These are phyloP conservation scores for Phaeosphaeriaceae sp. DNA, from an alignment of 2,329 filamentous ascomycete genomes.

Conservation along the genomic window DNA sequence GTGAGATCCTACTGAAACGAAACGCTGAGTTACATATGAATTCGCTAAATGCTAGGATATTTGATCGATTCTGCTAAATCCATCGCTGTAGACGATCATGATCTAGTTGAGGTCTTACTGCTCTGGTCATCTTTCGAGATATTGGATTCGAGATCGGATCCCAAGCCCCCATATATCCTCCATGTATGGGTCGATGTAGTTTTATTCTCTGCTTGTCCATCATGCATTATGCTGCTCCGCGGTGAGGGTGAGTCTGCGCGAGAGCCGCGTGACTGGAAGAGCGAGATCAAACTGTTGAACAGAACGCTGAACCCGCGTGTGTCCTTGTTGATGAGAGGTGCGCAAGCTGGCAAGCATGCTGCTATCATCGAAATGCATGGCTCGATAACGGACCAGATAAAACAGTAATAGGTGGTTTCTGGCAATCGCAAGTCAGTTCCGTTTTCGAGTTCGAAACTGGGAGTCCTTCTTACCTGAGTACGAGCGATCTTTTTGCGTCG, in stretches of 20 bases:
- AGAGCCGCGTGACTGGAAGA: not conserved
- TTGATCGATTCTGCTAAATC: no score
- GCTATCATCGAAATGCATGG: not conserved
- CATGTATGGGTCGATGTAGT: not conserved
- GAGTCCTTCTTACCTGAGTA: not conserved
- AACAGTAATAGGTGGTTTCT: conserved; percentile 1
- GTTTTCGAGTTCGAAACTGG: not conserved
- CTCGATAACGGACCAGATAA: conserved; percentile 1
- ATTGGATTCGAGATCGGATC: not conserved
- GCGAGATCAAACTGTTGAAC: not conserved
- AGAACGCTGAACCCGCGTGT: not conserved
- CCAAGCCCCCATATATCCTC: not conserved
- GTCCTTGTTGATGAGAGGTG: not conserved
- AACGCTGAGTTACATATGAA: no score
- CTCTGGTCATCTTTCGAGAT: not conserved
- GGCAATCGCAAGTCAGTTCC: not conserved
- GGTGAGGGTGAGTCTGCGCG: not conserved
- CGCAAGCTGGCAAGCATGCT: not conserved
- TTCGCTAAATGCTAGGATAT: no score
- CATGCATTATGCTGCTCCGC: no score
- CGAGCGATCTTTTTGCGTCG: not conserved
- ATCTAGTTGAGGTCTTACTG: not conserved
- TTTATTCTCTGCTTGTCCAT: no score
- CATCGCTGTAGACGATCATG: no score
- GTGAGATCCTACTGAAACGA: no score